Evolutionary conservation across 208 protist genomes (phyloP).

Genomic region (Trypanosoma boissoni): DNA sequence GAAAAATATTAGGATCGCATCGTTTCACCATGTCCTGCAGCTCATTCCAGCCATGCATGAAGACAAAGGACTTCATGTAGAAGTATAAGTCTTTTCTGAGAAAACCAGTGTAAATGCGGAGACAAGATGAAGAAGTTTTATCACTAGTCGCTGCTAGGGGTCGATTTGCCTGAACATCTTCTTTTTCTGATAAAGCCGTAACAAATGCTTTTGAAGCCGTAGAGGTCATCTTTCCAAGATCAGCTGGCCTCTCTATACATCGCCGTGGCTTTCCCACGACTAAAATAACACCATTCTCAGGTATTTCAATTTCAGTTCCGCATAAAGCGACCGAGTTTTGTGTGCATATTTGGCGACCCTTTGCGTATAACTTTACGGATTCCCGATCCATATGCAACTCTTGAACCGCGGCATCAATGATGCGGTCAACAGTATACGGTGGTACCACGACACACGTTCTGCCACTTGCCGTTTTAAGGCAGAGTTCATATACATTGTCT

Average conservation of each 20-base stretch:
- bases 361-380: slow-evolving; percentile 33
- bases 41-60: slow-evolving; percentile 7
- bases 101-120: background rate
- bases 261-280: slow-evolving; percentile 12
- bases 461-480: slow-evolving; percentile 45
- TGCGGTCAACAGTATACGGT: slow-evolving; percentile 36
- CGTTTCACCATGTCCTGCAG: slow-evolving; percentile 1
- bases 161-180: background rate
- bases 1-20: slow-evolving; percentile 14
- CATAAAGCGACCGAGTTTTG: too few relatives aligned
- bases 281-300: slow-evolving; percentile 5
- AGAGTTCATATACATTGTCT: slow-evolving; percentile 4
- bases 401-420: slow-evolving; percentile 32
- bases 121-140: background rate
- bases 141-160: background rate
- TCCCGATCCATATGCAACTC: slow-evolving; percentile 32
- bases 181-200: background rate
- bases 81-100: background rate
- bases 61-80: background rate
- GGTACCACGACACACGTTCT: slow-evolving; percentile 27
- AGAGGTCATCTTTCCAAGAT: background rate
- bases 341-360: slow-evolving; percentile 22
- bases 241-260: background rate
- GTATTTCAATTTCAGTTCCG: background rate
- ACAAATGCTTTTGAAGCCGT: background rate